Percentiles rank a stretch among this genome's conserved stretches.
Evolutionary conservation across 2,329 filamentous ascomycete species (phyloP).

Genomic region (Tolypocladium inflatum): DNA sequence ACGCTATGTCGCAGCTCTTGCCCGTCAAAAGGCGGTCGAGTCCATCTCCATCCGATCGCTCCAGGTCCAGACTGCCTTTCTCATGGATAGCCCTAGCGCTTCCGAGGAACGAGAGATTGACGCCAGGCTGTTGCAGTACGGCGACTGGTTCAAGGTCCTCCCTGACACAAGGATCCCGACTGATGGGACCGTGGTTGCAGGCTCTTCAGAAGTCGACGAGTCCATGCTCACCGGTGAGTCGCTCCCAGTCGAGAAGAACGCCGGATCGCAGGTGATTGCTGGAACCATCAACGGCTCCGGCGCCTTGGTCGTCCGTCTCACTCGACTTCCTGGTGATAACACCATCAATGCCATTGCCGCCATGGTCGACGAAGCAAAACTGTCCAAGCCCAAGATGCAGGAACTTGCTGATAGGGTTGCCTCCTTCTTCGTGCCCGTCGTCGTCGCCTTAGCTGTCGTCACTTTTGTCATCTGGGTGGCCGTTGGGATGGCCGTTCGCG

Average conservation of each 20-base stretch:
- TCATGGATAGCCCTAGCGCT: constrained; percentile 29
- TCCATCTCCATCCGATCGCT: constrained; percentile 48
- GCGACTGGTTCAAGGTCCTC: constrained; percentile 54
- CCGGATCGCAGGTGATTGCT: constrained; percentile 49
- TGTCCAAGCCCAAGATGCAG: constrained; percentile 60
- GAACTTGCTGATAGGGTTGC: constrained; percentile 60
- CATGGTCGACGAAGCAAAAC: constrained; percentile 62
- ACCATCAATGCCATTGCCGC: constrained; percentile 59
- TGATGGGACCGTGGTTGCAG: constrained; percentile 56
- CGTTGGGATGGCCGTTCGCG: constrained; percentile 35
- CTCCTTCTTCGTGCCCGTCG: constrained; percentile 57
- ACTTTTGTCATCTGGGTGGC: constrained; percentile 60
- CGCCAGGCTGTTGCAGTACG: constrained; percentile 56
- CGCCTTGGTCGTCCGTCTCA: constrained; percentile 47
- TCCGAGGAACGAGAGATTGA: constrained; percentile 45
- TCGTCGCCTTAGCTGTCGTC: constrained; percentile 46
- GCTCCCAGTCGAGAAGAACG: constrained; percentile 46
- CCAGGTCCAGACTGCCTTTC: constrained; percentile 45
- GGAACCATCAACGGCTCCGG: constrained; percentile 61
- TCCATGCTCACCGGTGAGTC: constrained; percentile 72
- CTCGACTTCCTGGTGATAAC: constrained; percentile 57
- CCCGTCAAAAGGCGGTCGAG: constrained; percentile 43
- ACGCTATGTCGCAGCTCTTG: constrained; percentile 38
- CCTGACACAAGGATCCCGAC: constrained; percentile 55
- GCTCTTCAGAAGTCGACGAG: constrained; percentile 61